Conservation (phyloP, 176 grass and related monocot species). For the Musa acuminata region DNA sequence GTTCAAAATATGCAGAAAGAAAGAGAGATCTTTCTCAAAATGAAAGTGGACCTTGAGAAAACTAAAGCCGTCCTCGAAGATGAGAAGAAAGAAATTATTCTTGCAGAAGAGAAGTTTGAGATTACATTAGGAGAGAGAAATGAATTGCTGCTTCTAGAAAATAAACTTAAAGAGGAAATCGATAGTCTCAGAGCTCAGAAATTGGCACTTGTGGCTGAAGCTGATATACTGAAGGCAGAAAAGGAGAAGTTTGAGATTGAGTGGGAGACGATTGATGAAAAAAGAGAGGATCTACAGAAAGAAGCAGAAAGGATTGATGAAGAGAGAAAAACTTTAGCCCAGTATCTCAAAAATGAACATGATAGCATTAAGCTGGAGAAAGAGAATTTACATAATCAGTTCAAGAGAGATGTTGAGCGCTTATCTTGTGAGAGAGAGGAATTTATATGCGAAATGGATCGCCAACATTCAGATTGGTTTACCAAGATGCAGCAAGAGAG, state of each 20-base stretch:
- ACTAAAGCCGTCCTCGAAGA: conserved; percentile 47
- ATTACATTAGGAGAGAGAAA: conserved; percentile 68
- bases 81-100: conserved; percentile 45
- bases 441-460: conserved; percentile 67
- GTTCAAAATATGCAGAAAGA: conserved; percentile 39
- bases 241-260: conserved; percentile 93
- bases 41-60: conserved; percentile 64
- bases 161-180: conserved; percentile 87
- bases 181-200: conserved; percentile 82
- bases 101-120: conserved; percentile 42
- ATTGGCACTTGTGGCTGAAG: conserved; percentile 49
- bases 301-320: conserved; percentile 51
- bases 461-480: conserved; percentile 64
- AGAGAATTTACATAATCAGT: conserved; percentile 49
- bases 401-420: conserved; percentile 54
- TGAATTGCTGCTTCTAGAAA: conserved; percentile 47
- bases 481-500: conserved; percentile 63
- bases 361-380: conserved; percentile 72
- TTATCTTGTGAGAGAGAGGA: conserved; percentile 67
- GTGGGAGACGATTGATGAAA: conserved; percentile 91
- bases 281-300: conserved; percentile 62
- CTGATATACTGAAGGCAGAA: conserved; percentile 71
- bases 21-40: conserved; percentile 39
- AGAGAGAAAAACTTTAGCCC: conserved; percentile 46
- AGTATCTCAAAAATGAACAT: conserved; percentile 52